These are phyloP conservation scores for Taphrina populina DNA, from an alignment of 1,139 yeast genomes.

Conservation along the genomic window DNA sequence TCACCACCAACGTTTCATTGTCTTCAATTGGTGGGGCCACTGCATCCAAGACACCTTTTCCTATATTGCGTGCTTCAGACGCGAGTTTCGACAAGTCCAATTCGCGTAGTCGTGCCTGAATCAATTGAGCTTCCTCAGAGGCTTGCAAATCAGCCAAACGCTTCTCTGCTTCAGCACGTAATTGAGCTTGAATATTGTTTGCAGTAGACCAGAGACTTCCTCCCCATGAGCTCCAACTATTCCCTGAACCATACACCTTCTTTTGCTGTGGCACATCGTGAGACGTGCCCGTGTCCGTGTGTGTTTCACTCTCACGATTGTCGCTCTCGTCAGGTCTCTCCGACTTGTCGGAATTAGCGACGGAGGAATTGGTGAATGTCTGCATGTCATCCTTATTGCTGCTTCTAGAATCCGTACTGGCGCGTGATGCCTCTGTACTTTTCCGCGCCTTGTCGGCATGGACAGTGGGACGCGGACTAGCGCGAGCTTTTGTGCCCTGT, in stretches of 20 bases:
- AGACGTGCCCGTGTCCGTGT: not conserved
- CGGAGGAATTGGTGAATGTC: slow-evolving; percentile 22
- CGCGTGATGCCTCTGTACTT: slow-evolving; percentile 2
- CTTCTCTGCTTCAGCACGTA: slow-evolving; percentile 27
- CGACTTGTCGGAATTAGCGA: slow-evolving; percentile 16
- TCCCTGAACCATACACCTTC: slow-evolving; percentile 10
- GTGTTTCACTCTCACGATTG: not conserved
- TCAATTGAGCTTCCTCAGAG: slow-evolving; percentile 22
- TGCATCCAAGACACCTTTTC: slow-evolving; percentile 49
- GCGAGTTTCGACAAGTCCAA: slow-evolving; percentile 23
- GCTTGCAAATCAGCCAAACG: slow-evolving; percentile 27
- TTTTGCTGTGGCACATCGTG: slow-evolving; percentile 9
- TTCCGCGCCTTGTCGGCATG: not conserved
- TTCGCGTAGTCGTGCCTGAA: slow-evolving; percentile 26
- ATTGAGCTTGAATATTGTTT: slow-evolving; percentile 14
- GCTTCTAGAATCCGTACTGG: slow-evolving; percentile 15
- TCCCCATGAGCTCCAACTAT: slow-evolving; percentile 31
- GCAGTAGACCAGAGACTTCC: slow-evolving; percentile 30
- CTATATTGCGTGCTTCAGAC: slow-evolving; percentile 20
- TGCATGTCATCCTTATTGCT: slow-evolving; percentile 14
- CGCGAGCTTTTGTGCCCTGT: slow-evolving; percentile 10
- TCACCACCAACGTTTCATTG: slow-evolving; percentile 75
- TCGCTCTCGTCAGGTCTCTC: slow-evolving; percentile 10
- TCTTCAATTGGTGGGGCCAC: slow-evolving; percentile 57
- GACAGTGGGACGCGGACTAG: slow-evolving; percentile 9